Conservation (phyloP, 2,329 filamentous ascomycete species). For the Fusarium sublunatum region DNA sequence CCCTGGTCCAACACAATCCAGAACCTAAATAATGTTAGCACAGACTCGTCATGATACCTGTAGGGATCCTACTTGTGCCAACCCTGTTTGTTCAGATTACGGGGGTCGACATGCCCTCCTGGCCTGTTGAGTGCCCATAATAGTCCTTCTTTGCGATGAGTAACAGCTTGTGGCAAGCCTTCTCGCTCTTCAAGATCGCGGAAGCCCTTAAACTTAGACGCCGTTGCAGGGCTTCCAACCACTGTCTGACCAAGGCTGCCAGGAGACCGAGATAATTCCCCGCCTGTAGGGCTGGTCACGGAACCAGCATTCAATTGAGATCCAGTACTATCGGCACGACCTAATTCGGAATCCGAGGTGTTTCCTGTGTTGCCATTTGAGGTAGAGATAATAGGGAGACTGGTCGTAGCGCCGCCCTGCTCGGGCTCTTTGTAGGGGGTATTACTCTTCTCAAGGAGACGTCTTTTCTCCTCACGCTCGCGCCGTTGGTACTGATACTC, state of each 20-base stretch:
- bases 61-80: slow-evolving; percentile 88
- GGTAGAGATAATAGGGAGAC: slow-evolving; percentile 45
- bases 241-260: slow-evolving; percentile 61
- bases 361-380: slow-evolving; percentile 61
- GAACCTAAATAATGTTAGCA: slow-evolving; percentile 70
- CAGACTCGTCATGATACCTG: neutral
- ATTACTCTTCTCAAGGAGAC: slow-evolving; percentile 88
- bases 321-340: slow-evolving; percentile 78
- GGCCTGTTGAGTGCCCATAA: slow-evolving; percentile 94
- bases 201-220: slow-evolving; percentile 85
- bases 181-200: slow-evolving; percentile 91
- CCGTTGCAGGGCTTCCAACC: slow-evolving; percentile 63
- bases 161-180: slow-evolving; percentile 60
- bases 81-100: slow-evolving; percentile 93
- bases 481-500: slow-evolving; percentile 95
- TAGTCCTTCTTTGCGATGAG: slow-evolving; percentile 89
- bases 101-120: slow-evolving; percentile 93
- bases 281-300: slow-evolving; percentile 45
- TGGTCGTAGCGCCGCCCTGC: slow-evolving; percentile 58
- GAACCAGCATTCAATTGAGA: slow-evolving; percentile 68
- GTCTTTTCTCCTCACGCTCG: slow-evolving; percentile 94
- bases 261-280: slow-evolving; percentile 67
- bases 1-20: slow-evolving; percentile 99
- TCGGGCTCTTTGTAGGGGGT: slow-evolving; percentile 78
- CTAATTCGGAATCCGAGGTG: slow-evolving; percentile 75